phyloP scores from a whole-genome alignment of 306 rosid species.

The Vigna angularis region DNA sequence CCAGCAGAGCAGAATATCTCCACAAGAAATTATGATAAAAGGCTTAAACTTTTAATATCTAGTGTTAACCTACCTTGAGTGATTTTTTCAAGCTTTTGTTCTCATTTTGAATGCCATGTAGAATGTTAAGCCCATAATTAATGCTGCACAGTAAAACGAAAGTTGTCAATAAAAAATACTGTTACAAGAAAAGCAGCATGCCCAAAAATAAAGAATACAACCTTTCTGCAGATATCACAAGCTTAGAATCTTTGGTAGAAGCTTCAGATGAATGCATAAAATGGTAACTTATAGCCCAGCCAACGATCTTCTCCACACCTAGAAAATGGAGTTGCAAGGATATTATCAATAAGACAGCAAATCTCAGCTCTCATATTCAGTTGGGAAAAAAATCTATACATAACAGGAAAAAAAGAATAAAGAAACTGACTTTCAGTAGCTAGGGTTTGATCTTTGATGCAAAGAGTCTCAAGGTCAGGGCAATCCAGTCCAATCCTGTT shows the following conservation, averaged over 20 bases:
- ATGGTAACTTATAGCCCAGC: conserved; percentile 94
- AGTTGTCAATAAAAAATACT: conserved; percentile 35
- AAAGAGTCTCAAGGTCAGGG: conserved; percentile 76
- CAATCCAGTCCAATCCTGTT: conserved; percentile 74
- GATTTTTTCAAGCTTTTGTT: conserved; percentile 82
- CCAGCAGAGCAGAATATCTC: neutral
- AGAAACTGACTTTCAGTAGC: conserved; percentile 70
- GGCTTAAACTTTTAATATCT: neutral
- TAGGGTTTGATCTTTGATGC: conserved; percentile 84
- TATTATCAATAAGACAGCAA: conserved; percentile 27
- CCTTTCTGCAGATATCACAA: conserved; percentile 82
- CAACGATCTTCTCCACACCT: conserved; percentile 91
- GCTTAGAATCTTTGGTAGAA: conserved; percentile 70
- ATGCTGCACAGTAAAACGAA: conserved; percentile 63
- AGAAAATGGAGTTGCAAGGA: conserved; percentile 8
- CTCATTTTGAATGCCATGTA: conserved; percentile 79
- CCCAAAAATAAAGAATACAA: conserved; percentile 43
- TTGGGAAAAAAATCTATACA: neutral
- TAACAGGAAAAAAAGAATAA: neutral
- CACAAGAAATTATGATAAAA: conserved; percentile 12
- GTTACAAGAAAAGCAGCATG: neutral
- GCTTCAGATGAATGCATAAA: conserved; percentile 74
- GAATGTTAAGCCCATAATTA: conserved; percentile 71
- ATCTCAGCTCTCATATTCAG: conserved; percentile 1
- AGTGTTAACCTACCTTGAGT: conserved; percentile 62